phyloP scores from a whole-genome alignment of 768 basidiomycete genomes.

The Collybia sp. region DNA sequence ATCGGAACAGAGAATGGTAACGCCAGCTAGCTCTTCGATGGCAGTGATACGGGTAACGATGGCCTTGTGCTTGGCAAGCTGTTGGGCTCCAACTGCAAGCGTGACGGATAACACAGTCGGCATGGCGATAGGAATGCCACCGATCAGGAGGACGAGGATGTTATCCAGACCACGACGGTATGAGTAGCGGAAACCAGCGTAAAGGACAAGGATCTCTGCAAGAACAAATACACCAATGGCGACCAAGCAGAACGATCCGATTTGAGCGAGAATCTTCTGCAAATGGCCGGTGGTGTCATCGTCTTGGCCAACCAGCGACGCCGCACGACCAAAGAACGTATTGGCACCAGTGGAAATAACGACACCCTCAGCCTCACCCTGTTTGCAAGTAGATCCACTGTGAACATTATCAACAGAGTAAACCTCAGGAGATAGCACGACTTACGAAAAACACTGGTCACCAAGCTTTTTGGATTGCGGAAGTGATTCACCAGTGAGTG shows the following conservation, averaged over 20 bases:
- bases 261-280: slow-evolving; percentile 97
- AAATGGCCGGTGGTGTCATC: slow-evolving; percentile 98
- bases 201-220: slow-evolving; percentile 91
- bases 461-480: slow-evolving; percentile 89
- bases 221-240: slow-evolving; percentile 95
- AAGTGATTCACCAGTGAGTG: slow-evolving; percentile 95
- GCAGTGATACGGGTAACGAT: slow-evolving; percentile 99
- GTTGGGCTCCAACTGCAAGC: slow-evolving; percentile 97
- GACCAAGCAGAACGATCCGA: slow-evolving; percentile 95
- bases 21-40: slow-evolving; percentile 96
- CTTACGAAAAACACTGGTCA: slow-evolving; percentile 98
- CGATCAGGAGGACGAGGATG: slow-evolving; percentile 97
- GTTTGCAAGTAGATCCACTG: slow-evolving; percentile 96
- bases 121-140: slow-evolving; percentile 99
- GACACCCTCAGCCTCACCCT: slow-evolving; percentile 98
- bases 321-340: slow-evolving; percentile 98
- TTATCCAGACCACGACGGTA: slow-evolving; percentile 97
- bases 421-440: slow-evolving; percentile 14
- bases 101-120: slow-evolving; percentile 98
- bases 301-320: slow-evolving; percentile 94
- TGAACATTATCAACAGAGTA: slow-evolving; percentile 6
- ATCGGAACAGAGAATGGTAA: slow-evolving; percentile 98
- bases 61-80: slow-evolving; percentile 98
- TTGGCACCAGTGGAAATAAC: slow-evolving; percentile 98
- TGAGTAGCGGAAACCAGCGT: slow-evolving; percentile 83